Base-by-base conservation (phyloP, 768 basidiomycete species). In the Tremella mesenterica region DNA sequence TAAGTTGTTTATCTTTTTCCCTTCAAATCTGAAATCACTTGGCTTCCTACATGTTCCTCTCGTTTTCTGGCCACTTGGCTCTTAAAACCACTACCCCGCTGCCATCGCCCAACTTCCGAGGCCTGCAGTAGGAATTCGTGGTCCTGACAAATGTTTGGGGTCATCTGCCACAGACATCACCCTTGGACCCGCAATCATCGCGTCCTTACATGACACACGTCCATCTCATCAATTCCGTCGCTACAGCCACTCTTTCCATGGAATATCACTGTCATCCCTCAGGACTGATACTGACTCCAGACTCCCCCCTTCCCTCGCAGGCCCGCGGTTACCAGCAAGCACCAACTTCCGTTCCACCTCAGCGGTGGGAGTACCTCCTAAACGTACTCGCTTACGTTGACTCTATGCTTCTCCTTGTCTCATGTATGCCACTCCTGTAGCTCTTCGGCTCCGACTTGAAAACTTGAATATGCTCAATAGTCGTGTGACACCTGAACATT, bases 341-440 rank as follows among this genome's bases (percentile, higher is more conserved):
- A 60, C 52, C 30, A 69, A 69, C 44, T 66, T 67, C 50, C 50
- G 68, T 21, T 63, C 68, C 1, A 58, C 63, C 8, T 64, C 59
- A 23, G 47, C 28, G 48, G 43, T 34, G 38, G 47, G 27, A 25
- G 44, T 27, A 26, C 38, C 18, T 31, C 23, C 59, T 8, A 65
- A 65, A 29, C 43, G 58, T 31, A 60, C 63, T 1, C 57, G 58
- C 39, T 31, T 62, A 48, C 36, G 63, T 39, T 65, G 43, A 53
- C 9, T 27, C 13, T 29, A 39, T 30, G 44, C n/a, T 6, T 6
- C 21, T 7, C 16, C n/a, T 46, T 46, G 44, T 46, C n/a, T 23
- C 10, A 18, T 18, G 33, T 34, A 34, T 34, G 23, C n/a, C n/a
- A n/a, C n/a, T n/a, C n/a, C n/a, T n/a, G n/a, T n/a, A n/a, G n/a